phyloP scores from a whole-genome alignment of 2,329 filamentous ascomycete species.

The Zymoseptoria ardabiliae region DNA sequence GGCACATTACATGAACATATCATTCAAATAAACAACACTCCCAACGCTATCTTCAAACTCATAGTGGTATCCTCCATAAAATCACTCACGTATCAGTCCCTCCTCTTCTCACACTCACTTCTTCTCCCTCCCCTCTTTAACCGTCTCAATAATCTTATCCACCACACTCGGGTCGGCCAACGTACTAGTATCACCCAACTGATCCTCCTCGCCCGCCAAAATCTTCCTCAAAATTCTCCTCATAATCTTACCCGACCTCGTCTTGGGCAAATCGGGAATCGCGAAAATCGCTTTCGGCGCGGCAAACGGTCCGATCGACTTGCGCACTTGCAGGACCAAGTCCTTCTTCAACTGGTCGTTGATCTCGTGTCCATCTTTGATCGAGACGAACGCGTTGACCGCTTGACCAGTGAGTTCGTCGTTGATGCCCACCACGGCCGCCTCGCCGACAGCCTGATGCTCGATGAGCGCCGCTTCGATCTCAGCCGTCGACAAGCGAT shows the following conservation, averaged over 20 bases:
- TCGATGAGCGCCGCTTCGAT: constrained; percentile 96
- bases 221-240: constrained; percentile 95
- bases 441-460: constrained; percentile 81
- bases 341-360: constrained; percentile 84
- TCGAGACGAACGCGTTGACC: constrained; percentile 89
- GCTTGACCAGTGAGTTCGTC: constrained; percentile 96
- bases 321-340: constrained; percentile 86
- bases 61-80: background rate
- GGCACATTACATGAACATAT: no score
- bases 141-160: constrained; percentile 76
- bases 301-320: constrained; percentile 95
- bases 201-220: constrained; percentile 91
- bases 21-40: no score
- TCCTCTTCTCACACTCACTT: background rate
- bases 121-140: constrained; percentile 53
- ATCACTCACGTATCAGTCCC: background rate
- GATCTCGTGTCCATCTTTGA: constrained; percentile 76
- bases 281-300: constrained; percentile 90
- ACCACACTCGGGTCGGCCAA: constrained; percentile 87
- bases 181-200: constrained; percentile 88
- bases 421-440: constrained; percentile 84
- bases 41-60: background rate
- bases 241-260: constrained; percentile 98
- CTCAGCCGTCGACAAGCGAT: constrained; percentile 92
- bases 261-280: constrained; percentile 93